phyloP scores from a whole-genome alignment of 305 asterid genomes.

The Solanum aculeatissimum region DNA sequence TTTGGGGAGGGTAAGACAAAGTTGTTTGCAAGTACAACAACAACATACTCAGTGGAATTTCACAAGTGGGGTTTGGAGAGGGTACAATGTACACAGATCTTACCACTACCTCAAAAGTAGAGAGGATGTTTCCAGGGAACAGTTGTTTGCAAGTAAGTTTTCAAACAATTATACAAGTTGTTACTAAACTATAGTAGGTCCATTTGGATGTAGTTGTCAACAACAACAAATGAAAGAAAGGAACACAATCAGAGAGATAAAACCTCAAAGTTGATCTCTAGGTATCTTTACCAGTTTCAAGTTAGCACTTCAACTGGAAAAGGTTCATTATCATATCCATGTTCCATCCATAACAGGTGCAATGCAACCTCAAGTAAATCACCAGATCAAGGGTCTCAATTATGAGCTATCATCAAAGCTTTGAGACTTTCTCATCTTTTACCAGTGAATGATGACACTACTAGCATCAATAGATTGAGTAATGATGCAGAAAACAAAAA shows the following conservation, averaged over 20 bases:
- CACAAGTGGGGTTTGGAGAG: no score
- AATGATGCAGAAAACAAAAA: background rate
- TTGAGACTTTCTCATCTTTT: background rate
- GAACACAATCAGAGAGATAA: background rate
- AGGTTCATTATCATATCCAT: background rate
- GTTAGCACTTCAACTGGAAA: background rate
- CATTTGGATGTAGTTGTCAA: background rate
- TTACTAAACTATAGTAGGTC: background rate
- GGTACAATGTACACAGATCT: no score
- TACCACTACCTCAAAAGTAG: no score
- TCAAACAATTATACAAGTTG: background rate
- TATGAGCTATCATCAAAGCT: background rate
- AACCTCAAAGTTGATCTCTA: background rate
- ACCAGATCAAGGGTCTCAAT: background rate
- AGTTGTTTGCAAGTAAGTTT: background rate
- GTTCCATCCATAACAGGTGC: background rate
- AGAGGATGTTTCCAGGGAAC: no score
- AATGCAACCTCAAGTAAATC: background rate
- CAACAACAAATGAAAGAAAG: background rate
- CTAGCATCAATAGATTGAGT: background rate
- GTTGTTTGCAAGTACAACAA: no score
- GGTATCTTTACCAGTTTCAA: background rate
- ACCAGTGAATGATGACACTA: background rate
- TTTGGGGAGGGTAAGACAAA: no score
- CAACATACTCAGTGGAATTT: no score